Evolutionary conservation across 768 basidiomycete genomes (phyloP).

Genomic region (Trametes cubensis): DNA sequence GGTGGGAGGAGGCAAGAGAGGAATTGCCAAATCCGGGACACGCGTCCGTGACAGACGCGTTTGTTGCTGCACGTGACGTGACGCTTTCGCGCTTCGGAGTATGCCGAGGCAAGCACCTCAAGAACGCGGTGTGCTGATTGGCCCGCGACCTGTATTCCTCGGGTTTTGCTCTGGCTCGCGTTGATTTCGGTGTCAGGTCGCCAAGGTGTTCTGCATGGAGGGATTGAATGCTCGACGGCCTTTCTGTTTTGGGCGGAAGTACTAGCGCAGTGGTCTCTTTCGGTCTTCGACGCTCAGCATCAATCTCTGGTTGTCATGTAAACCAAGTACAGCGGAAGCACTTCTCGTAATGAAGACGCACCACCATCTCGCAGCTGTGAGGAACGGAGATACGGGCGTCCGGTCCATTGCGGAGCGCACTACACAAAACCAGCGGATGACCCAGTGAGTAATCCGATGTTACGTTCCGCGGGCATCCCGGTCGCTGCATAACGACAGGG

Average conservation of each 20-base stretch:
- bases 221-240: too few species aligned
- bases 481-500: slow-evolving; percentile 10
- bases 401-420: slow-evolving; percentile 1
- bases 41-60: slow-evolving; percentile 12
- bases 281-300: neutral
- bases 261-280: neutral
- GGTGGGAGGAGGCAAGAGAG: slow-evolving; percentile 13
- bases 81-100: slow-evolving; percentile 7
- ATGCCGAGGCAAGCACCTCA: slow-evolving; percentile 4
- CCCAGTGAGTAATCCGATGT: neutral
- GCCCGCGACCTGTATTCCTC: neutral
- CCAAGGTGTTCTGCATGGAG: too few species aligned
- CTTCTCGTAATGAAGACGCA: slow-evolving; percentile 8
- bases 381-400: neutral
- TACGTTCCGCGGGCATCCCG: slow-evolving; percentile 14
- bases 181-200: neutral
- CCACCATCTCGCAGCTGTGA: neutral
- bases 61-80: neutral
- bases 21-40: neutral
- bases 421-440: neutral
- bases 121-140: slow-evolving; percentile 10
- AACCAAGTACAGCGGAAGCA: neutral
- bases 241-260: too few species aligned
- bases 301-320: slow-evolving; percentile 2
- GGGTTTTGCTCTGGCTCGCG: neutral